Base-by-base conservation (phyloP, 75 land plant species). In the Pinus tabuliformis region DNA sequence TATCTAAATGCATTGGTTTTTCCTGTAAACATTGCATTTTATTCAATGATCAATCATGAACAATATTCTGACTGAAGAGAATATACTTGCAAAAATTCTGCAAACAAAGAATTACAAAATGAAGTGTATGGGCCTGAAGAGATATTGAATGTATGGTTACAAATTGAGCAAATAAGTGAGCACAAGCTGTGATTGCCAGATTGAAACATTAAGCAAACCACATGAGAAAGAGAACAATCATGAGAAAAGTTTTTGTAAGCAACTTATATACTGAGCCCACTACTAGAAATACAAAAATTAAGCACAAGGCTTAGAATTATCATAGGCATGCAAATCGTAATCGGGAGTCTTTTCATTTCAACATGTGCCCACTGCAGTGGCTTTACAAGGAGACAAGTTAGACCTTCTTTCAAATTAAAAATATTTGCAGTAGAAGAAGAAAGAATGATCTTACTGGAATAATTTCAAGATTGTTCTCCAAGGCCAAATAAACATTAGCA, bases 401-500 rank as follows among this genome's bases (percentile, higher is more conserved):
- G 22, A 13, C 21, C 4, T 2, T 22, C 6, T 68, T 68, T 8
- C 72, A 21, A 68, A 20, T 24, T 17, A 73, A 75, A 76, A 52
- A 1, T 5, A 73, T 58, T 54, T 52, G 18, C n/a, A 62, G 26
- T 33, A 59, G 21, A 22, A 70, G 16, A 71, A 72, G 63, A 36
- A 9, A n/a, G 36, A 49, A 49, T 49, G 15, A 58, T 61, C 89
- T 82, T 79, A 97, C 99, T 11, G 99, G 98, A 62, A 97, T 97
- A 33, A 97, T 97, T 73, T 95, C 99, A 26, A 95, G 85, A 80
- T 97, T 89, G 73, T 93, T 93, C 76, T 97, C 99, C 81, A 95
- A 62, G n/a, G 98, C 99, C 79, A 97, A 75, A 84, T 97, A 97
- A 49, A 97, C 98, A 85, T 97, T 95, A 33, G 99, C 99, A 57